phyloP scores from a whole-genome alignment of 768 basidiomycete species.

The Daedaleopsis nitida region DNA sequence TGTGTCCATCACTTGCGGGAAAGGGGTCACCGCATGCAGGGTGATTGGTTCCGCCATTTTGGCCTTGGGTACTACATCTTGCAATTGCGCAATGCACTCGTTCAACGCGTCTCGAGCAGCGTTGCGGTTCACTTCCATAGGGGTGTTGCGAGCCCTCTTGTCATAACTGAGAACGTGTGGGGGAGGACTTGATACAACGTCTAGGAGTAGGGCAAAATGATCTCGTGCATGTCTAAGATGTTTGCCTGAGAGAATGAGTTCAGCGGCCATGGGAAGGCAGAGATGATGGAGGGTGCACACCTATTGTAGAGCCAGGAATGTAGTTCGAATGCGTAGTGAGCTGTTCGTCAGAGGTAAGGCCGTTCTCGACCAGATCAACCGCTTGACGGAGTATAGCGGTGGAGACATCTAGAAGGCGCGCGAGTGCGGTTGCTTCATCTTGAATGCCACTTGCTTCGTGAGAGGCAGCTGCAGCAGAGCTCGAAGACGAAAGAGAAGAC shows the following conservation, averaged over 20 bases:
- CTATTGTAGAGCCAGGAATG: constrained; percentile 87
- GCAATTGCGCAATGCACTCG: constrained; percentile 57
- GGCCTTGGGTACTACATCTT: constrained; percentile 49
- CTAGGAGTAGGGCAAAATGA: constrained; percentile 72
- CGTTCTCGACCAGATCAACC: constrained; percentile 67
- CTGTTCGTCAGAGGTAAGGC: constrained; percentile 69
- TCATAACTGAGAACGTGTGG: constrained; percentile 74
- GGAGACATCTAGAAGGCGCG: constrained; percentile 66
- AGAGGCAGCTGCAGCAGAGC: neutral
- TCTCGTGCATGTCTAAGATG: constrained; percentile 85
- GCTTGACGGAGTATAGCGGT: constrained; percentile 72
- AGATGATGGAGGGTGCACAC: constrained; percentile 45
- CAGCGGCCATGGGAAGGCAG: neutral
- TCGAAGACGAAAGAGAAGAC: constrained; percentile 6
- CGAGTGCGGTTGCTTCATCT: constrained; percentile 35
- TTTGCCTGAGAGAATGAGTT: constrained; percentile 55
- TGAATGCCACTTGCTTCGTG: neutral
- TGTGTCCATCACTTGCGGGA: constrained; percentile 72
- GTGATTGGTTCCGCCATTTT: constrained; percentile 62
- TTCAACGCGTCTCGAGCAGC: constrained; percentile 60
- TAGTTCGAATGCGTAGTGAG: constrained; percentile 68
- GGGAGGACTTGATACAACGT: constrained; percentile 48
- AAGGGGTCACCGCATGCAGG: constrained; percentile 80
- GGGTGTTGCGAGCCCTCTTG: constrained; percentile 72
- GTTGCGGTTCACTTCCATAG: constrained; percentile 72